These are phyloP conservation scores for Rhodosporidiobolus odoratus DNA, from an alignment of 768 basidiomycete genomes.

Conservation along the genomic window DNA sequence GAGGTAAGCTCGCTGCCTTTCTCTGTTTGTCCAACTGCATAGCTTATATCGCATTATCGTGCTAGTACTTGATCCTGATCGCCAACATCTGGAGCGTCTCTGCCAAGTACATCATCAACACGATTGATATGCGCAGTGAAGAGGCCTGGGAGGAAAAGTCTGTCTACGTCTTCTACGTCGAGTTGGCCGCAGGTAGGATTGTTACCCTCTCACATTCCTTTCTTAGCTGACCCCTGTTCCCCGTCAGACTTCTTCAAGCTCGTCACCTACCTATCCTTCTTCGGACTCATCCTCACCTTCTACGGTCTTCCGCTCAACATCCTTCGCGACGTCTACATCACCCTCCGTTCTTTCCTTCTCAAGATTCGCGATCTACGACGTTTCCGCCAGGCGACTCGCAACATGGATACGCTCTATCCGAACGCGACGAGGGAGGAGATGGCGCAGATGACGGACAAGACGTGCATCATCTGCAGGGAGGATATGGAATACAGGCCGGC, in stretches of 20 bases:
- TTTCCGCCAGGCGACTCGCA: slow-evolving; percentile 86
- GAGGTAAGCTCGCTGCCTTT: slow-evolving; percentile 57
- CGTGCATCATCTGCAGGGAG: slow-evolving; percentile 97
- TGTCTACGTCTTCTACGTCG: slow-evolving; percentile 94
- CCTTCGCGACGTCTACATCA: slow-evolving; percentile 92
- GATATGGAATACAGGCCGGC: slow-evolving; percentile 62
- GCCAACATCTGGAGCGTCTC: slow-evolving; percentile 71
- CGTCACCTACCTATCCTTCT: slow-evolving; percentile 85
- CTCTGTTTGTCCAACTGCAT: not conserved
- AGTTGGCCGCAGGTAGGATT: slow-evolving; percentile 79
- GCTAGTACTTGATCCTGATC: slow-evolving; percentile 79
- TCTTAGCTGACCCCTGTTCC: not conserved
- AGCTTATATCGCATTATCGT: not conserved
- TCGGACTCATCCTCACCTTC: slow-evolving; percentile 84
- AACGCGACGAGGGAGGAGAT: slow-evolving; percentile 84
- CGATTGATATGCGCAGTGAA: slow-evolving; percentile 68
- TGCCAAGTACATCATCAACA: slow-evolving; percentile 73
- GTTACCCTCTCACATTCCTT: slow-evolving; percentile 37
- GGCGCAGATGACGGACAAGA: slow-evolving; percentile 71
- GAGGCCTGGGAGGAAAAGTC: slow-evolving; percentile 97
- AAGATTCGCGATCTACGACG: slow-evolving; percentile 81
- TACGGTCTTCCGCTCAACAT: slow-evolving; percentile 95
- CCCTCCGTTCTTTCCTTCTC: slow-evolving; percentile 82
- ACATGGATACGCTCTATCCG: slow-evolving; percentile 94
- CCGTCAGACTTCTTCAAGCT: slow-evolving; percentile 82